Evolutionary conservation across 2,329 filamentous ascomycete genomes (phyloP), one percentile per base, ranked within the genome.

Genomic region (Blastomyces silverae): DNA sequence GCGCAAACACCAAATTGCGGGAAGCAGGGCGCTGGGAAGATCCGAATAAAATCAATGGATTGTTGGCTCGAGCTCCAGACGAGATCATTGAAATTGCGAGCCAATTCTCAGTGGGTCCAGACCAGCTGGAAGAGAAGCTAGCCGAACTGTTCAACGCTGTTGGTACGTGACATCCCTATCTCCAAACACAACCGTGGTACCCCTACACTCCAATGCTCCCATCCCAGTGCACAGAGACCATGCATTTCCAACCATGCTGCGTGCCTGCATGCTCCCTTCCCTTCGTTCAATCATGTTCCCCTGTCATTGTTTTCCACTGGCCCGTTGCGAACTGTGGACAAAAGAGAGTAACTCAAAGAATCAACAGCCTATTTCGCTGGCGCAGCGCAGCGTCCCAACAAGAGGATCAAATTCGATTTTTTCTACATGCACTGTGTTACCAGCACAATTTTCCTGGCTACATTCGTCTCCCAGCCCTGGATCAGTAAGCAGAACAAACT

Each of bases 371-470:
- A 84, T 71, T 85, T 81, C 70, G 82, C 84, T n/a, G 79, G 76
- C 0, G 84, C 87, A 0, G 85, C 90, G 0, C 84, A 90, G 69
- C 80, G 84, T 39, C 84, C 85, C 0, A 80, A 81, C 0, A 89
- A 92, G 73, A 75, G 81, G 28, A 80, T 88, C 61, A 92, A 89
- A 73, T 86, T 91, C 73, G 92, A 96, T 74, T 97, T 97, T 75
- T 94, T 88, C 79, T 81, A 80, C 72, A 92, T 92, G 71, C 92
- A 97, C 76, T 85, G 87, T 71, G 79, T 93, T 69, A 97, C 89
- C 72, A 80, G 81, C 13, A 87, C 88, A n/a, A 85, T 96, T 69
- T 94, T 93, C 79, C 82, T 90, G 68, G 80, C 81, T 6, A 73
- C 81, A 8, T 82, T 96, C 73, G 83, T 87, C 71, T 77, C 78